A percentile compares a stretch with the other conserved stretches of the same genome.
phyloP scores from a whole-genome alignment of 177 flowering plant species.

The Vitis hybrid region DNA sequence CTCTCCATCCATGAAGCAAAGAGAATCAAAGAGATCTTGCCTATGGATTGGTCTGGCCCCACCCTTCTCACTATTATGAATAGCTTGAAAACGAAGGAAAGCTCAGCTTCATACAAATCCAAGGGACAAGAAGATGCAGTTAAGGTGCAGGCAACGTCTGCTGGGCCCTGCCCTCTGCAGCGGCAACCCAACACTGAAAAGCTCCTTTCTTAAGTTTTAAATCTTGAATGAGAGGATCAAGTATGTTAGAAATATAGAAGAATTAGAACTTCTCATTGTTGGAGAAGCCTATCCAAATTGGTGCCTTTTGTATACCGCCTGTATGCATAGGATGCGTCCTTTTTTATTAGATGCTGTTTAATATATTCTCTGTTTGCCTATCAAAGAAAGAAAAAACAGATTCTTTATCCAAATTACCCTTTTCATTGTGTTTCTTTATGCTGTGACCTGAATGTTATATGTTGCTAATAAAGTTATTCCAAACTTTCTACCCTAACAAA shows the following conservation, averaged over 20 bases:
- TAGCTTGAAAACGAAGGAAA: slow-evolving; percentile 29
- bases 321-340: background rate
- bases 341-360: too few relatives aligned
- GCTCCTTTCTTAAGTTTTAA: slow-evolving; percentile 15
- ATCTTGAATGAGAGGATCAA: background rate
- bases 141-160: background rate
- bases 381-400: too few relatives aligned
- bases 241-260: too few relatives aligned
- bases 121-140: slow-evolving; percentile 20
- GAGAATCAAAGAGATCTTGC: slow-evolving; percentile 45
- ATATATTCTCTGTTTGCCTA: too few relatives aligned
- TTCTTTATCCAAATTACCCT: too few relatives aligned
- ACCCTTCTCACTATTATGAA: slow-evolving; percentile 18
- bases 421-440: too few relatives aligned
- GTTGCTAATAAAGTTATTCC: too few relatives aligned
- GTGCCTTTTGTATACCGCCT: background rate
- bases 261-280: too few relatives aligned
- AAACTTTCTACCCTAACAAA: too few relatives aligned
- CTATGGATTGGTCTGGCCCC: slow-evolving; percentile 35
- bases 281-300: too few relatives aligned
- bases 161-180: slow-evolving; percentile 15
- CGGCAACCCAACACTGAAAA: slow-evolving; percentile 19
- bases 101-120: slow-evolving; percentile 9
- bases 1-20: slow-evolving; percentile 39
- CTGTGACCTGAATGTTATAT: too few relatives aligned